Evolutionary conservation across 495 filamentous ascomycete genomes (phyloP).

Genomic region (Hypoxylon crocopeplum): DNA sequence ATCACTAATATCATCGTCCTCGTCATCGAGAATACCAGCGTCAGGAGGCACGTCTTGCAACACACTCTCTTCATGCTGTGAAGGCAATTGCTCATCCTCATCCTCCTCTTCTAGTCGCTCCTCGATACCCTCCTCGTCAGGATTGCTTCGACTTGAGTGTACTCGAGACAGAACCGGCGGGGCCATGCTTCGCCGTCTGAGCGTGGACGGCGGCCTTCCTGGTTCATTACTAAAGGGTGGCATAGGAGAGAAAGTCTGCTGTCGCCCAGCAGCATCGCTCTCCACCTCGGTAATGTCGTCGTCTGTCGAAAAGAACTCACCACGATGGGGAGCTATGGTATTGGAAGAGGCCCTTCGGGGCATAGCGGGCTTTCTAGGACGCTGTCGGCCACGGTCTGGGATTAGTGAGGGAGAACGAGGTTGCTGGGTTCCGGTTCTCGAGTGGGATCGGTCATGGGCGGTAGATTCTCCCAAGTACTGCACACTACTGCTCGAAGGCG

Average conservation of each 20-base stretch:
- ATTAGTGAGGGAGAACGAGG: slow-evolving; percentile 60
- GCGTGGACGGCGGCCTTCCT: slow-evolving; percentile 59
- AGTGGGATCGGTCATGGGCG: slow-evolving; percentile 42
- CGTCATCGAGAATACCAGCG: slow-evolving; percentile 55
- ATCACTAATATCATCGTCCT: slow-evolving; percentile 70
- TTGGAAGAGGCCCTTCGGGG: slow-evolving; percentile 76
- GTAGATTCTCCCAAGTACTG: slow-evolving; percentile 40
- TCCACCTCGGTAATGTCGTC: slow-evolving; percentile 88
- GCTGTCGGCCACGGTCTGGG: slow-evolving; percentile 61
- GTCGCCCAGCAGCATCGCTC: slow-evolving; percentile 52
- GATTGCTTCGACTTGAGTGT: slow-evolving; percentile 54
- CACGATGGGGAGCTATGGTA: slow-evolving; percentile 73
- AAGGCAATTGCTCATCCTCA: slow-evolving; percentile 26
- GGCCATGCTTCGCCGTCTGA: slow-evolving; percentile 70
- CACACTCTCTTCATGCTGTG: slow-evolving; percentile 44
- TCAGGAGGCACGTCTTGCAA: slow-evolving; percentile 32
- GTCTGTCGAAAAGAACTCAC: slow-evolving; percentile 92
- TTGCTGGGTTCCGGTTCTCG: slow-evolving; percentile 36
- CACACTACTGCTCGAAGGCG: slow-evolving; percentile 20
- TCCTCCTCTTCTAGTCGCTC: slow-evolving; percentile 41
- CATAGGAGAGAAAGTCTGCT: slow-evolving; percentile 35
- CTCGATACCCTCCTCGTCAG: slow-evolving; percentile 54
- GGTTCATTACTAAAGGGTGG: slow-evolving; percentile 34
- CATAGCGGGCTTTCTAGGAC: slow-evolving; percentile 74
- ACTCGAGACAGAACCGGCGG: slow-evolving; percentile 66